Evolutionary conservation across 176 grass and related monocot species (phyloP).

Genomic region (Carex littledalei): DNA sequence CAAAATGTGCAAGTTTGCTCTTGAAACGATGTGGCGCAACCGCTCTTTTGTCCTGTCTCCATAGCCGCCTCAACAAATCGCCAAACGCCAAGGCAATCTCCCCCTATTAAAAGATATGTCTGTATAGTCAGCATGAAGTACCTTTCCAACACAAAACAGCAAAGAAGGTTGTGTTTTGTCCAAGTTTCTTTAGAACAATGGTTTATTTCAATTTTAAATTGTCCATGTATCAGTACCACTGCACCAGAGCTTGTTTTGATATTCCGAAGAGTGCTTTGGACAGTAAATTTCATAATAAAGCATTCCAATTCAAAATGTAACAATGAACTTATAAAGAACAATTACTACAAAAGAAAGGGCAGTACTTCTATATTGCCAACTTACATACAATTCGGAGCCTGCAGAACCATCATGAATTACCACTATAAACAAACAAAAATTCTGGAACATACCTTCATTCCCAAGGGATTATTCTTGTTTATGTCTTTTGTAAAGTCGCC

Average conservation of each 20-base stretch:
- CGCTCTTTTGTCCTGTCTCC: conserved; percentile 50
- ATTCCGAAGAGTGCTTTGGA: background rate
- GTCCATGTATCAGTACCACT: background rate
- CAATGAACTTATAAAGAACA: conserved; percentile 2
- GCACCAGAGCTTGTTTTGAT: background rate
- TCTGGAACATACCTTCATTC: conserved; percentile 66
- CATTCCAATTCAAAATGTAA: background rate
- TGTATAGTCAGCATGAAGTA: background rate
- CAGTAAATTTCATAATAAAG: conserved; percentile 15
- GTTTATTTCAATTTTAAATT: background rate
- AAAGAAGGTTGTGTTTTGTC: background rate
- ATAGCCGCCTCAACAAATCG: conserved; percentile 72
- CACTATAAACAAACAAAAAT: background rate
- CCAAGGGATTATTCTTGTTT: conserved; percentile 74
- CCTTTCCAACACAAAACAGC: background rate
- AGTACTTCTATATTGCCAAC: background rate
- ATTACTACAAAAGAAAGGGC: background rate
- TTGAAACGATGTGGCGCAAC: conserved; percentile 75
- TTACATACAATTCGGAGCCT: too few species aligned
- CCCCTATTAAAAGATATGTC: conserved; percentile 45
- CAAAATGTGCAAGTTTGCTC: conserved; percentile 78
- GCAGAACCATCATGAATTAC: background rate
- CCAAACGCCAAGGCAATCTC: conserved; percentile 97
- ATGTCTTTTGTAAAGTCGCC: conserved; percentile 81
- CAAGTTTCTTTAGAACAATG: background rate